Evolutionary conservation across 2,329 filamentous ascomycete species (phyloP), one percentile per base, ranked within the genome.

Genomic region (Trichoderma sp.): DNA sequence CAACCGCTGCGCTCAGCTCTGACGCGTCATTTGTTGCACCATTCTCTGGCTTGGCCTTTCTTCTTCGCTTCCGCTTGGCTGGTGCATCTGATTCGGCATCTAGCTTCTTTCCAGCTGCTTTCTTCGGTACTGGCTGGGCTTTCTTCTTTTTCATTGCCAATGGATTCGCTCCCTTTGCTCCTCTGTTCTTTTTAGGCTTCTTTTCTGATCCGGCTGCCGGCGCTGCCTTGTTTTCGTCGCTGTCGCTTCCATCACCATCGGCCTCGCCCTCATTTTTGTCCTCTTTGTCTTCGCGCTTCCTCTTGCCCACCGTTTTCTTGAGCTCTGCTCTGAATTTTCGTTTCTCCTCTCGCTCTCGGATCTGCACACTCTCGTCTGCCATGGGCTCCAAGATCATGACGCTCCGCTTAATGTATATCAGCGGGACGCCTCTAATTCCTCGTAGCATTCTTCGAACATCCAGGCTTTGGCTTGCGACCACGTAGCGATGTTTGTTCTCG

Each of bases 401-500:
- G 70, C 90, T 92, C 68, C 91, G 84, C 72, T 89, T 89, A 72
- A 95, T 91, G 77, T 95, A 95, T 58, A 96, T 87, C 70, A 95
- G 78, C 24, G 92, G 92, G 59, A 93, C 90, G 24, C 91, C 92
- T 28, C 87, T 85, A 24, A 94, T 84, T n/a, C 79, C 80, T 61
- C 91, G 85, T 81, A 95, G 84, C 72, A 83, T 81, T 58, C 85
- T 83, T 72, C 92, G 82, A 56, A 92, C 84, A 52, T 88, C 86
- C 28, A 83, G 79, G 71, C 91, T 90, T 78, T 95, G 92, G 71
- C 87, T 90, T 10, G 92, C 92, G 24, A 95, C 89, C 14, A 93
- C 87, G 76, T 95, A 95, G 69, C 90, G 86, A 76, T 94, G 88
- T 81, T 93, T 93, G 78, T 96, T 96, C 69, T 86, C 86, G 49